Percentiles rank a stretch among this genome's conserved stretches.
Evolutionary conservation across 306 rosid species (phyloP).

Genomic region (Castanea sativa): DNA sequence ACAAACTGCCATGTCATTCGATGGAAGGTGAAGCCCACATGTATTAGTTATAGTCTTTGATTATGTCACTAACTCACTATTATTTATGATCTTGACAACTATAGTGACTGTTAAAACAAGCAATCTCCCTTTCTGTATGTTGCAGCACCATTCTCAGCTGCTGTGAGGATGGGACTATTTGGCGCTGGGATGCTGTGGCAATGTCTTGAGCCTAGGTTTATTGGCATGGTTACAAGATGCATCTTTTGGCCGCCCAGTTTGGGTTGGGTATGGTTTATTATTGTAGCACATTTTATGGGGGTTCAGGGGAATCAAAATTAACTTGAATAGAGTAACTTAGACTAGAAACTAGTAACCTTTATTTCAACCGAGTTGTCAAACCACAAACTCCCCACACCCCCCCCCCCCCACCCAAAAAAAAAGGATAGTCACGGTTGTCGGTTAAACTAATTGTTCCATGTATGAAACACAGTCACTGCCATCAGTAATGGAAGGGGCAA

Average conservation of each 20-base stretch:
- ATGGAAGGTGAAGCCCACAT: conserved; percentile 72
- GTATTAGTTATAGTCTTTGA: neutral
- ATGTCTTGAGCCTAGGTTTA: conserved; percentile 12
- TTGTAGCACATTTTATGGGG: neutral
- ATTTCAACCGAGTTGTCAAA: neutral
- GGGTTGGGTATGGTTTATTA: conserved; percentile 5
- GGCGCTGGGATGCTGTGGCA: conserved; percentile 91
- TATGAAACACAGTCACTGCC: too few species aligned
- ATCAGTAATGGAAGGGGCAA: too few species aligned
- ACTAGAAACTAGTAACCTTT: neutral
- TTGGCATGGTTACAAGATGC: neutral
- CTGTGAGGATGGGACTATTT: conserved; percentile 94
- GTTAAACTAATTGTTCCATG: too few species aligned
- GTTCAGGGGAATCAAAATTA: neutral
- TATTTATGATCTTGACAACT: conserved; percentile 2
- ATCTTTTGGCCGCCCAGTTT: neutral
- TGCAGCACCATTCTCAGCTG: conserved; percentile 86
- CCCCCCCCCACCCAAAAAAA: too few species aligned
- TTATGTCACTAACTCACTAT: too few species aligned
- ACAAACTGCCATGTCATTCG: conserved; percentile 87
- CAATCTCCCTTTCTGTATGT: conserved; percentile 6
- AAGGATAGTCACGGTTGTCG: too few species aligned
- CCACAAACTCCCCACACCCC: neutral
- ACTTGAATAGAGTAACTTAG: neutral
- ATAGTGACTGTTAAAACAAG: neutral